These are phyloP conservation scores for Kwoniella bestiolae DNA, from an alignment of 768 basidiomycete species.

Conservation along the genomic window DNA sequence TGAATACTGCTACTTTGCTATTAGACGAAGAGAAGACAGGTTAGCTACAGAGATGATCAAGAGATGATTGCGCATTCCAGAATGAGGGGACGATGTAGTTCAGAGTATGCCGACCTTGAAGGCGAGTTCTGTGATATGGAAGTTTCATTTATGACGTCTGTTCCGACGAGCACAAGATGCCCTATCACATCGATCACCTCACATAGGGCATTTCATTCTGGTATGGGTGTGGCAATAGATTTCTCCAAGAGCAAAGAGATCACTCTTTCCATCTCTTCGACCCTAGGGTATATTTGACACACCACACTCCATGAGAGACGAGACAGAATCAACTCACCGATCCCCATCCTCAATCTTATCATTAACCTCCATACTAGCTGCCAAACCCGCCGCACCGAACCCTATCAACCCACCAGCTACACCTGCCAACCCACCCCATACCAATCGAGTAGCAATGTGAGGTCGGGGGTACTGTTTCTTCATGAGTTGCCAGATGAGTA, in stretches of 20 bases:
- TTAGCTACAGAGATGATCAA: too few species aligned
- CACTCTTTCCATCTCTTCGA: too few species aligned
- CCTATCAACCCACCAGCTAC: constrained; percentile 20
- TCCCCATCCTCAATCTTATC: constrained; percentile 28
- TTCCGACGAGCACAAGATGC: too few species aligned
- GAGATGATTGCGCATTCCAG: too few species aligned
- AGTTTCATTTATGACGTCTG: too few species aligned
- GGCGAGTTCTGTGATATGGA: too few species aligned
- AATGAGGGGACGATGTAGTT: too few species aligned
- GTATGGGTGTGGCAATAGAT: neutral
- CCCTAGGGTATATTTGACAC: too few species aligned
- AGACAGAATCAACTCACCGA: constrained; percentile 12
- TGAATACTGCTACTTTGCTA: constrained; percentile 22
- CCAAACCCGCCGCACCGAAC: constrained; percentile 26
- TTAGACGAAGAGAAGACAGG: neutral
- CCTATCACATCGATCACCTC: too few species aligned
- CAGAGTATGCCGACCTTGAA: too few species aligned
- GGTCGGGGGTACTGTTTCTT: constrained; percentile 27
- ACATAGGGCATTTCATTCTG: neutral
- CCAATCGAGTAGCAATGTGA: constrained; percentile 15
- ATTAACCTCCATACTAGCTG: constrained; percentile 26
- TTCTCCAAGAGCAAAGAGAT: neutral
- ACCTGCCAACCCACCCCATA: constrained; percentile 17
- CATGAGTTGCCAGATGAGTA: constrained; percentile 24
- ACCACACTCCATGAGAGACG: too few species aligned